Conservation (phyloP, 2,329 filamentous ascomycete genomes). For the Cladobotryum mycophilum region DNA sequence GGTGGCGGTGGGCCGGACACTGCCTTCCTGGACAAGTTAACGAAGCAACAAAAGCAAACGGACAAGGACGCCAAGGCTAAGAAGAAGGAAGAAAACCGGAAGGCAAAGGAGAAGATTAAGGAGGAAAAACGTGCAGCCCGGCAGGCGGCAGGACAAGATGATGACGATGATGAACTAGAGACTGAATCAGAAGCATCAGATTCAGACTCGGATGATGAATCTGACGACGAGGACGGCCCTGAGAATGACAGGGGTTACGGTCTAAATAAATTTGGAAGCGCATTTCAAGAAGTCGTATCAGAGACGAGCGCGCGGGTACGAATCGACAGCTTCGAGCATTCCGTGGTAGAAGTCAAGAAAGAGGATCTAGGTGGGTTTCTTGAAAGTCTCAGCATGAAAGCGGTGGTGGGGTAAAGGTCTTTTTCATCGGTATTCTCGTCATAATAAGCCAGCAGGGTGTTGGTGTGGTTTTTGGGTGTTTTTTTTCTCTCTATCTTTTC, state of each 20-base stretch:
- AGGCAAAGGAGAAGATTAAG: slow-evolving; percentile 51
- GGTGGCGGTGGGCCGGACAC: slow-evolving; percentile 74
- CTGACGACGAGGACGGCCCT: slow-evolving; percentile 49
- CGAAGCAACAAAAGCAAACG: slow-evolving; percentile 55
- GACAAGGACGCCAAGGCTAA: slow-evolving; percentile 59
- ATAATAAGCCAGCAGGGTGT: neutral
- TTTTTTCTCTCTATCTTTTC: slow-evolving; percentile 1
- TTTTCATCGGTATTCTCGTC: neutral
- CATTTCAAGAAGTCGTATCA: slow-evolving; percentile 89
- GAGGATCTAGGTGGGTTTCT: slow-evolving; percentile 88
- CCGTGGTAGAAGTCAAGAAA: slow-evolving; percentile 95
- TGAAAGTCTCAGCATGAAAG: slow-evolving; percentile 86
- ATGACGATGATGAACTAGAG: slow-evolving; percentile 41
- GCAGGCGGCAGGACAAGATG: slow-evolving; percentile 40
- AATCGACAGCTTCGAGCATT: slow-evolving; percentile 96
- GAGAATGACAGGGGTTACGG: slow-evolving; percentile 60
- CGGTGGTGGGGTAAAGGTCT: slow-evolving; percentile 57
- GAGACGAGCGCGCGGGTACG: slow-evolving; percentile 85
- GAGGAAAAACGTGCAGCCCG: slow-evolving; percentile 57
- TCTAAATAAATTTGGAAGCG: slow-evolving; percentile 84
- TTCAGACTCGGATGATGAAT: slow-evolving; percentile 39
- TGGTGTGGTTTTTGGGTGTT: neutral
- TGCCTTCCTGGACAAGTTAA: slow-evolving; percentile 61
- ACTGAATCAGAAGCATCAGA: slow-evolving; percentile 32
- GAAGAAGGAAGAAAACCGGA: slow-evolving; percentile 52